Conservation (phyloP, 2,329 filamentous ascomycete species). For the Canariomyces notabilis region DNA sequence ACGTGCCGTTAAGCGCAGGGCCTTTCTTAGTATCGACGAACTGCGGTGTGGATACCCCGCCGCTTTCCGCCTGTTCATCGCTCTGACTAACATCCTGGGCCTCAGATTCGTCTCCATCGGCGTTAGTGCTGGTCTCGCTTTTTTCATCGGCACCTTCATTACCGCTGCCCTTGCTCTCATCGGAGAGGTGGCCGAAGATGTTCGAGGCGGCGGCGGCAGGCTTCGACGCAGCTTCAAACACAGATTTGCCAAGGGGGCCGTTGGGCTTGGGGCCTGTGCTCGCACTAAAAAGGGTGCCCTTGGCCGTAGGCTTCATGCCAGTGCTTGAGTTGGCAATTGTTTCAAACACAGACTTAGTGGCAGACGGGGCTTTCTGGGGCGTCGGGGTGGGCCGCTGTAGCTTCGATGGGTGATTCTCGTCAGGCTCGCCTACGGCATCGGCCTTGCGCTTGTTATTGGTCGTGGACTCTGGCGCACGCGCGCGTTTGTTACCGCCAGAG, state of each 20-base stretch:
- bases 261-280: constrained; percentile 31
- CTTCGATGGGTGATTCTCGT: constrained; percentile 47
- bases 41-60: constrained; percentile 38
- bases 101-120: constrained; percentile 33
- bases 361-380: constrained; percentile 38
- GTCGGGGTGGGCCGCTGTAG: constrained; percentile 38
- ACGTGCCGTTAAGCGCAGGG: constrained; percentile 23
- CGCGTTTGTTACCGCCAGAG: constrained; percentile 43
- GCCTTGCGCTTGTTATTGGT: constrained; percentile 52
- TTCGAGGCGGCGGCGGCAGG: constrained; percentile 36
- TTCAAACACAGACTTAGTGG: constrained; percentile 53
- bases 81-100: constrained; percentile 40
- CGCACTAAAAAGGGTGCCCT: constrained; percentile 23
- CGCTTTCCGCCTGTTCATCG: constrained; percentile 40
- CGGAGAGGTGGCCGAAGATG: constrained; percentile 57
- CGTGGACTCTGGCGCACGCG: constrained; percentile 37
- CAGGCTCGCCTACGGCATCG: constrained; percentile 38
- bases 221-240: constrained; percentile 33
- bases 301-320: constrained; percentile 30
- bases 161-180: constrained; percentile 51
- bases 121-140: constrained; percentile 24
- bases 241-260: constrained; percentile 38
- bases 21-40: constrained; percentile 30
- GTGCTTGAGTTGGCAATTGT: constrained; percentile 45
- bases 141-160: constrained; percentile 40